Base-by-base conservation (phyloP, 2,329 filamentous ascomycete species). In the Penicillium sp. region DNA sequence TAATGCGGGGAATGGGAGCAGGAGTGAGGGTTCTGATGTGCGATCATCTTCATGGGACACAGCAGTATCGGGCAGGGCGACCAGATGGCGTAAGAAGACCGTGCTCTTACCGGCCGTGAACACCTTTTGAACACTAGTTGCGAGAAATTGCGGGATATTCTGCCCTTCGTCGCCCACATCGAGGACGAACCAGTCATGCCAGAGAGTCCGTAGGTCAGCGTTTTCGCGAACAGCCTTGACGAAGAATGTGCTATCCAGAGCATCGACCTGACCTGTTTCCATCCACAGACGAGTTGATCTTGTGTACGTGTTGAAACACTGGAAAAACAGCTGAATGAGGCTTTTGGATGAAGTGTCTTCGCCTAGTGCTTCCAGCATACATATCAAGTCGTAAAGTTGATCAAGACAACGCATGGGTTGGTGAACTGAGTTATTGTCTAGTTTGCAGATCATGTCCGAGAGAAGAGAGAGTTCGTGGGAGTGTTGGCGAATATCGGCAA, bases 101-200 rank as follows among this genome's bases (percentile, higher is more conserved):
- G 94, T 87, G 63, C 88, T 95, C 72, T 97, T 97, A 0, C 93
- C 93, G 1, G 90, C 87, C 1, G 87, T 91, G 64, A 96, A 93
- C 36, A 97, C 90, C 57, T 86, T 88, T 22, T 78, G 75, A 0
- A 84, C 85, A 2, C 87, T 83, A 2, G 87, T 81, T 38, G 86
- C 83, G 4, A 97, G 79, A 60, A 96, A 97, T 3, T 76, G 80
- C 0, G 93, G 92, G 0, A 88, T 86, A 62, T 88, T 85, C 1
- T 92, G 71, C 1, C 75, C 74, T 14, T 86, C 85, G 40, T 60
- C 47, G 4, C 84, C 77, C 3, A 80, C 71, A 1, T 85, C 84
- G 13, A 97, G 76, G 21, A 81, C 78, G 70, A 87, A 97, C 63
- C 88, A 85, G 54, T 87, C 81, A 60, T 87, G 82, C 93, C 93